Evolutionary conservation across 2,329 filamentous ascomycete species (phyloP), one percentile per base, ranked within the genome.

Genomic region (Sclerotinia borealis): DNA sequence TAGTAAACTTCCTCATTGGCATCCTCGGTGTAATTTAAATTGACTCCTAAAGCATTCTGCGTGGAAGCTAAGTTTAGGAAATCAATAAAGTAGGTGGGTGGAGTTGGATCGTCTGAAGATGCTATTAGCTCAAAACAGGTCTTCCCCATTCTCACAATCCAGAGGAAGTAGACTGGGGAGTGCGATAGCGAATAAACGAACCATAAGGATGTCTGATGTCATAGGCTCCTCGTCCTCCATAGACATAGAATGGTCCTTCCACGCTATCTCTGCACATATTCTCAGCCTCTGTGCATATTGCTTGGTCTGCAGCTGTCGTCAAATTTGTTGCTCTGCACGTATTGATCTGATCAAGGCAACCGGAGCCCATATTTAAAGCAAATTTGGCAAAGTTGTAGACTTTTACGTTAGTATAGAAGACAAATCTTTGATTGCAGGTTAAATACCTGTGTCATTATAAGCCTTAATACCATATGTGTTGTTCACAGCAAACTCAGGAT

Each of bases 201-300:
- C 25, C 59, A 65, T 69, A 75, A 17, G 80, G 78, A 68, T 83
- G 80, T 4, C 83, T 77, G 66, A 84, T 83, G 60, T 83, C 80
- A 68, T 83, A 83, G 15, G 39, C 74, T 22, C 81, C 78, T 45
- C 79, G 76, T 17, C 75, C 78, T 55, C 76, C 75, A 47, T 64
- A 70, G 13, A 3, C n/a, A 56, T 70, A 69, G 25, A 65, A 70
- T 4, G 71, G 76, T 0, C 76, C 74, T 70, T 85, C 79, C 17
- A 86, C 83, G 55, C 81, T 83, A 68, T 83, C 81, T 54, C 81
- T 76, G 69, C 83, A 85, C 77, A 84, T 81, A 65, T 79, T 77
- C 10, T 73, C 73, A 2, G 83, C 83, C 69, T 83, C 80, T 5
- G 77, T 76, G 71, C 83, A 85, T 34, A 82, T 71, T 27, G 77